Evolutionary conservation across 2,329 filamentous ascomycete genomes (phyloP).

Genomic region (Purpureocillium lavendulum): DNA sequence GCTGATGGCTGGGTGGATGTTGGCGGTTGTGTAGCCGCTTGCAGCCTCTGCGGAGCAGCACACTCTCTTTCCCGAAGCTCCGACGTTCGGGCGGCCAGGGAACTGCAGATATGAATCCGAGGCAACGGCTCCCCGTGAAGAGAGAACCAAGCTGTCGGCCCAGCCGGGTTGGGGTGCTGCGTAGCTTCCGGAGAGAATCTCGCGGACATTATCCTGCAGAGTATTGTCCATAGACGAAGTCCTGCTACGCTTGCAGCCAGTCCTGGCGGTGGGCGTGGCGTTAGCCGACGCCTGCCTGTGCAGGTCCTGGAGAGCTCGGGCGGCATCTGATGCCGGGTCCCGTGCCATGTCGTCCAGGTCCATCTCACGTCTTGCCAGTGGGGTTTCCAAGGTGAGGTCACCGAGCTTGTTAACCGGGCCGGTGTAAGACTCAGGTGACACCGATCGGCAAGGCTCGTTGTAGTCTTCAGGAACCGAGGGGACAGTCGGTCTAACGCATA

Average conservation of each 20-base stretch:
- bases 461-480: constrained; percentile 50
- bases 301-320: constrained; percentile 50
- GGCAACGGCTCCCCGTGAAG: constrained; percentile 13
- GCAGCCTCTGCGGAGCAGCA: constrained; percentile 56
- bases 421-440: constrained; percentile 50
- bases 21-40: constrained; percentile 35
- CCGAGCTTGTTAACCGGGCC: constrained; percentile 43
- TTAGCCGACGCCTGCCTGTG: constrained; percentile 41
- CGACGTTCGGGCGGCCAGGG: constrained; percentile 30
- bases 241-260: constrained; percentile 50
- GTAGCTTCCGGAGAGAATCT: constrained; percentile 40
- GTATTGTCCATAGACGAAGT: constrained; percentile 48
- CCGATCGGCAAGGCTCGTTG: constrained; percentile 39
- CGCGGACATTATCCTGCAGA: constrained; percentile 61
- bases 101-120: constrained; percentile 24
- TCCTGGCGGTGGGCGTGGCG: constrained; percentile 25
- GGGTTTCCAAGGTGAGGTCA: constrained; percentile 40
- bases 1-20: constrained; percentile 40
- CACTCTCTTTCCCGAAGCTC: constrained; percentile 52
- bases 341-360: constrained; percentile 34
- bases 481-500: constrained; percentile 42
- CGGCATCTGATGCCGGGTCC: constrained; percentile 44
- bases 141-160: constrained; percentile 29
- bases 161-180: constrained; percentile 18
- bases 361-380: constrained; percentile 34